Evolutionary conservation across 2,329 filamentous ascomycete genomes (phyloP).

Genomic region (Xylaria sp.): DNA sequence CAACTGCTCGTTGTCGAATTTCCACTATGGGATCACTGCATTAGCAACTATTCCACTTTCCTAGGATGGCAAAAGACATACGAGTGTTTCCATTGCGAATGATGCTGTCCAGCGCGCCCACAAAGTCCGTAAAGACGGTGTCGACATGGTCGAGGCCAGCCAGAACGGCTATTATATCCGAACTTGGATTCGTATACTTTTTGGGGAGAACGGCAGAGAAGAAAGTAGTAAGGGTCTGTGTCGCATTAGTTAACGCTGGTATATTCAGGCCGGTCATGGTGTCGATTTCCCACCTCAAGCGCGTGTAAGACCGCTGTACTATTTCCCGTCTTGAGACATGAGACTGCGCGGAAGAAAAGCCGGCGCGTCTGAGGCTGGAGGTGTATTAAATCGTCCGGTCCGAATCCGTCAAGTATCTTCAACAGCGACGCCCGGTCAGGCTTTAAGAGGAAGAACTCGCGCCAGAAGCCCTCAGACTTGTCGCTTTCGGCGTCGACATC

Average conservation of each 20-base stretch:
- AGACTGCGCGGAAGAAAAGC: constrained; percentile 79
- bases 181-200: constrained; percentile 93
- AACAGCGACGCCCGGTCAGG: constrained; percentile 79
- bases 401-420: constrained; percentile 74
- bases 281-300: constrained; percentile 75
- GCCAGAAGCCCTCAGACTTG: constrained; percentile 91
- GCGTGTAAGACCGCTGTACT: constrained; percentile 78
- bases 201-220: constrained; percentile 84
- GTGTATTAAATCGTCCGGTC: constrained; percentile 79
- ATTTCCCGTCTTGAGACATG: constrained; percentile 70
- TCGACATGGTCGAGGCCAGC: constrained; percentile 92
- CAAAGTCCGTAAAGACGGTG: constrained; percentile 86
- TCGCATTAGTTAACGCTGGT: constrained; percentile 54
- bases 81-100: constrained; percentile 79
- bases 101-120: constrained; percentile 81
- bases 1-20: constrained; percentile 81
- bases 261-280: not conserved
- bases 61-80: constrained; percentile 55
- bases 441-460: constrained; percentile 90
- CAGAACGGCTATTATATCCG: constrained; percentile 90
- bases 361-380: constrained; percentile 82
- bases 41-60: constrained; percentile 13
- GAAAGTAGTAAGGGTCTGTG: constrained; percentile 88
- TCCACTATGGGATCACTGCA: constrained; percentile 63
- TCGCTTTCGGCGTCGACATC: constrained; percentile 71